These are phyloP conservation scores for Sideroxylon spinosum DNA, from an alignment of 179 eudicot species.

Conservation along the genomic window DNA sequence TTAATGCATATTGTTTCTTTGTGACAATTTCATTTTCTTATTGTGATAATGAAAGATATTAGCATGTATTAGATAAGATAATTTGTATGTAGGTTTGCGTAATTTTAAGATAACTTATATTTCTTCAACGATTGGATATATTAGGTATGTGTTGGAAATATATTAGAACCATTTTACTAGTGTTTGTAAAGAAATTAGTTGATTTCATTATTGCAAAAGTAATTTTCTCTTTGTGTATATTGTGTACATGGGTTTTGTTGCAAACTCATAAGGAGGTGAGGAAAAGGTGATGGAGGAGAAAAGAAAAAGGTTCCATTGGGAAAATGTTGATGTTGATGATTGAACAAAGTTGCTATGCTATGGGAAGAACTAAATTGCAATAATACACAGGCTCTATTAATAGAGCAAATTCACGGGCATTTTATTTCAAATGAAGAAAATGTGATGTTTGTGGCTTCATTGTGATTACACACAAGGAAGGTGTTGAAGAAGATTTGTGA, in stretches of 20 bases:
- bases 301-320: no score
- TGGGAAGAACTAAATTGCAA: background rate
- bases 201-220: background rate
- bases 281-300: no score
- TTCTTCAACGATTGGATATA: background rate
- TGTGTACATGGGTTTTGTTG: background rate
- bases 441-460: no score
- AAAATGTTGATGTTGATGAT: no score
- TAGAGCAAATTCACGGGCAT: no score
- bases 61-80: no score
- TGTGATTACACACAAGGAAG: background rate
- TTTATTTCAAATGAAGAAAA: no score
- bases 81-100: background rate
- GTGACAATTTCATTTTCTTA: no score
- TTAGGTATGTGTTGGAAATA: constrained; percentile 5
- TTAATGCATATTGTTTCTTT: no score
- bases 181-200: background rate
- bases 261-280: no score
- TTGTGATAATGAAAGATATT: no score
- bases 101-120: background rate
- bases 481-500: background rate
- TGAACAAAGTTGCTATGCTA: background rate
- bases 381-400: background rate
- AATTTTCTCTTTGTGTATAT: background rate
- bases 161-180: background rate